Evolutionary conservation across 2,329 filamentous ascomycete genomes (phyloP).

Genomic region (Pseudocercospora fuligena): DNA sequence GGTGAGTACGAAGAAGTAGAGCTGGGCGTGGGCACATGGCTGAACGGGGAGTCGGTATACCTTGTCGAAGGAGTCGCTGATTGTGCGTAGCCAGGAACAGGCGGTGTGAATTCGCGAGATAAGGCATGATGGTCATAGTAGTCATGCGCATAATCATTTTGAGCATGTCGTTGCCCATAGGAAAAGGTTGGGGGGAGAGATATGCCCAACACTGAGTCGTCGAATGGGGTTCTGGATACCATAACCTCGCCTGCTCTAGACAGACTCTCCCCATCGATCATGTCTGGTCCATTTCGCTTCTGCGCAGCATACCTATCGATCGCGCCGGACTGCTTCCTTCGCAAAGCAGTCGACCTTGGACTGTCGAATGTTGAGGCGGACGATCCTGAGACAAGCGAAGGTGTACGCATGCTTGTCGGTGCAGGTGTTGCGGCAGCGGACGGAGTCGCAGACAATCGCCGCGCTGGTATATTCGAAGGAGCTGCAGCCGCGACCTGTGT

Average conservation of each 20-base stretch:
- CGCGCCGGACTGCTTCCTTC: conserved; percentile 49
- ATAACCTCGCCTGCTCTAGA: neutral
- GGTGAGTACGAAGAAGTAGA: conserved; percentile 78
- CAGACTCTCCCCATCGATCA: neutral
- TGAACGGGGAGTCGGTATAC: conserved; percentile 78
- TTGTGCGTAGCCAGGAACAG: conserved; percentile 55
- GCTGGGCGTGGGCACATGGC: conserved; percentile 77
- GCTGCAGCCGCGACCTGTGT: conserved; percentile 21
- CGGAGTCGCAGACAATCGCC: conserved; percentile 19
- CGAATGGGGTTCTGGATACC: conserved; percentile 22
- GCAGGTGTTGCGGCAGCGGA: conserved; percentile 16
- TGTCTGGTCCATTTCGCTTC: conserved; percentile 26
- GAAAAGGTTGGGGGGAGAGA: conserved; percentile 22
- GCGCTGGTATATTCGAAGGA: conserved; percentile 16
- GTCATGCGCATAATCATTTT: conserved; percentile 6
- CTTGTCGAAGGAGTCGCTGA: conserved; percentile 76
- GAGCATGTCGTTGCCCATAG: conserved; percentile 1
- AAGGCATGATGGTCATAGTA: conserved; percentile 13
- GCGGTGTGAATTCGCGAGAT: conserved; percentile 30
- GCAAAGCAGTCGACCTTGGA: conserved; percentile 49
- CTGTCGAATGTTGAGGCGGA: conserved; percentile 54
- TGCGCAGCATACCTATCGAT: conserved; percentile 46
- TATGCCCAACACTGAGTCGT: conserved; percentile 38
- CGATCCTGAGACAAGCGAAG: conserved; percentile 55
- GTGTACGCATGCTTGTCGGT: conserved; percentile 45